Evolutionary conservation across 106 monocot genomes (phyloP).

Genomic region (Acanthochlamys bracteata): DNA sequence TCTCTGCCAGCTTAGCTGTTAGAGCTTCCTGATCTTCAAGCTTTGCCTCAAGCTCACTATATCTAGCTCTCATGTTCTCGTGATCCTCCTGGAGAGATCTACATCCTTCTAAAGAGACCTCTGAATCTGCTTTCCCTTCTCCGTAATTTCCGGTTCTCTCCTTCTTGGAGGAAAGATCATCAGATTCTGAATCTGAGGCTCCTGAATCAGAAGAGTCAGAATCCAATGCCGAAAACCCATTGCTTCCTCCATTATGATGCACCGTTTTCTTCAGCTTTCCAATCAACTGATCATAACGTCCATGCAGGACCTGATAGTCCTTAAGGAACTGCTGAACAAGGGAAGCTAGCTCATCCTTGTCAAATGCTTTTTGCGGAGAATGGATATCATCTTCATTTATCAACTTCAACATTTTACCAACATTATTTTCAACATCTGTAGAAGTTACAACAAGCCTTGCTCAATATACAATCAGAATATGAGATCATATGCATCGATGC

Average conservation of each 20-base stretch:
- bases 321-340: constrained; percentile 27
- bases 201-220: constrained; percentile 29
- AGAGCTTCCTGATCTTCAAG: constrained; percentile 16
- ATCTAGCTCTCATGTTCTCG: constrained; percentile 15
- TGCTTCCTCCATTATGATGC: constrained; percentile 9
- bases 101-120: constrained; percentile 6
- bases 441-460: not conserved
- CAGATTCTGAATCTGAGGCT: constrained; percentile 29
- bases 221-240: constrained; percentile 8
- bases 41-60: constrained; percentile 21
- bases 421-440: constrained; percentile 42
- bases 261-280: constrained; percentile 23
- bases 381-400: constrained; percentile 13
- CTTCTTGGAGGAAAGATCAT: constrained; percentile 8
- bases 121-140: constrained; percentile 1
- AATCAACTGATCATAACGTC: constrained; percentile 29
- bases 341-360: constrained; percentile 19
- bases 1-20: constrained; percentile 13
- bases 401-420: constrained; percentile 33
- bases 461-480: not conserved
- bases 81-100: constrained; percentile 8
- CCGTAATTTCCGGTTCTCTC: not conserved
- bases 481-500: not conserved
- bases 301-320: constrained; percentile 26
- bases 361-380: constrained; percentile 6